phyloP scores from a whole-genome alignment of 768 basidiomycete genomes.

The Rhizopogon vesiculosus region DNA sequence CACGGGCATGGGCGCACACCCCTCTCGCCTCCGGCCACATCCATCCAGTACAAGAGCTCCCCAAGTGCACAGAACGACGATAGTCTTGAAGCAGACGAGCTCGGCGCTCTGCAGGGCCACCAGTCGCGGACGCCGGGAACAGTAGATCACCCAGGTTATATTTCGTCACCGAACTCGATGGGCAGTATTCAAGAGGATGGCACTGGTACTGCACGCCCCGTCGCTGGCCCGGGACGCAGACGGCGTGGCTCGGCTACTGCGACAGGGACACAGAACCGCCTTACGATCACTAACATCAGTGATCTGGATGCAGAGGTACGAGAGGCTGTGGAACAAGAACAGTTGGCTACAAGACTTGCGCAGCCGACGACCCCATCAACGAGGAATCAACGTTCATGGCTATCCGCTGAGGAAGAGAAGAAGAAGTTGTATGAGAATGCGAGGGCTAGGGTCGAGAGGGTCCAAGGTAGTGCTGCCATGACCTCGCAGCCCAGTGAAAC shows the following conservation, averaged over 20 bases:
- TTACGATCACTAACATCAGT: constrained; percentile 39
- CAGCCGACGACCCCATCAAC: constrained; percentile 21
- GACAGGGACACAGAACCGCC: constrained; percentile 22
- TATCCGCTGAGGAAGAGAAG: constrained; percentile 44
- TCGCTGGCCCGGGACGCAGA: constrained; percentile 14
- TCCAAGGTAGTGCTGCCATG: constrained; percentile 30
- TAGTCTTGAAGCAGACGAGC: constrained; percentile 14
- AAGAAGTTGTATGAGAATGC: constrained; percentile 33
- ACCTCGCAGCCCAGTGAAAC: neutral
- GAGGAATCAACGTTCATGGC: constrained; percentile 19
- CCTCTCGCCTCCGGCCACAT: constrained; percentile 11
- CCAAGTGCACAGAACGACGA: constrained; percentile 20
- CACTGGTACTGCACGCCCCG: constrained; percentile 5
- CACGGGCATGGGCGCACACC: constrained; percentile 9
- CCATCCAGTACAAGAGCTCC: constrained; percentile 24
- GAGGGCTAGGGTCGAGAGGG: constrained; percentile 31
- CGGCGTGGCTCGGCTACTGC: constrained; percentile 26
- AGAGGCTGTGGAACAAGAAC: constrained; percentile 42
- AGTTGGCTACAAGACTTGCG: constrained; percentile 14
- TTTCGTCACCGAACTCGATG: constrained; percentile 14
- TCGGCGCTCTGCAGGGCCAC: constrained; percentile 12
- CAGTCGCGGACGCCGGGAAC: constrained; percentile 11
- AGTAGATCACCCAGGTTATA: constrained; percentile 24
- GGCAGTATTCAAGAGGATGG: constrained; percentile 22
- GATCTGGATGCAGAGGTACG: constrained; percentile 27